Conservation (phyloP, 208 protist genomes). For the Blechomonas ayalai region DNA sequence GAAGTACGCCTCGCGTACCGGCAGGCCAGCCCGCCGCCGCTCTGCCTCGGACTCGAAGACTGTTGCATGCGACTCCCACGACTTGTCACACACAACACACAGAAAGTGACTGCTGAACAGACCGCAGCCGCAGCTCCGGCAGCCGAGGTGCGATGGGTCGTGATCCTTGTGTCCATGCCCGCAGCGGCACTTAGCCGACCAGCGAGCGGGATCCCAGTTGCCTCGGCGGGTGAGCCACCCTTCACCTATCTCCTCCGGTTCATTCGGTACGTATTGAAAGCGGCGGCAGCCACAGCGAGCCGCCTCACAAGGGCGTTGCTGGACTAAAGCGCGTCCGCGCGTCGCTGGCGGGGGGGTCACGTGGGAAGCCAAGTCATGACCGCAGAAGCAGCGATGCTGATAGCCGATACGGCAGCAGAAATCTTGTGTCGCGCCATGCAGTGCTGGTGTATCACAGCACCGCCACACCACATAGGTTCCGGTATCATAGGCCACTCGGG, state of each 20-base stretch:
- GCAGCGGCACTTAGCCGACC: conserved; percentile 81
- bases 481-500: conserved; percentile 41
- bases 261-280: conserved; percentile 78
- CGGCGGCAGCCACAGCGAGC: conserved; percentile 36
- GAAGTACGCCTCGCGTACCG: conserved; percentile 60
- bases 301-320: conserved; percentile 24
- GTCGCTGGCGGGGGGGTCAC: conserved; percentile 9
- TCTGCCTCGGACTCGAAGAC: conserved; percentile 70
- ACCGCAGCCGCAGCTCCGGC: conserved; percentile 41
- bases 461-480: conserved; percentile 82
- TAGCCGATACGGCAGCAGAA: conserved; percentile 76
- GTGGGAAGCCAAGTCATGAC: conserved; percentile 44
- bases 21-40: conserved; percentile 20
- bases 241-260: conserved; percentile 83
- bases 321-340: not conserved
- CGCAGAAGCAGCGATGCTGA: conserved; percentile 74
- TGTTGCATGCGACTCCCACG: conserved; percentile 76
- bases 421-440: conserved; percentile 48
- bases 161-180: conserved; percentile 56
- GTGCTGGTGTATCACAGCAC: conserved; percentile 27
- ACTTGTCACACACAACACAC: conserved; percentile 80
- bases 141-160: conserved; percentile 16
- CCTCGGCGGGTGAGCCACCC: conserved; percentile 62
- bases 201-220: conserved; percentile 50
- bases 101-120: conserved; percentile 51